Evolutionary conservation across 169 alveolate genomes (phyloP).

Genomic region (Eimeria maxima): DNA sequence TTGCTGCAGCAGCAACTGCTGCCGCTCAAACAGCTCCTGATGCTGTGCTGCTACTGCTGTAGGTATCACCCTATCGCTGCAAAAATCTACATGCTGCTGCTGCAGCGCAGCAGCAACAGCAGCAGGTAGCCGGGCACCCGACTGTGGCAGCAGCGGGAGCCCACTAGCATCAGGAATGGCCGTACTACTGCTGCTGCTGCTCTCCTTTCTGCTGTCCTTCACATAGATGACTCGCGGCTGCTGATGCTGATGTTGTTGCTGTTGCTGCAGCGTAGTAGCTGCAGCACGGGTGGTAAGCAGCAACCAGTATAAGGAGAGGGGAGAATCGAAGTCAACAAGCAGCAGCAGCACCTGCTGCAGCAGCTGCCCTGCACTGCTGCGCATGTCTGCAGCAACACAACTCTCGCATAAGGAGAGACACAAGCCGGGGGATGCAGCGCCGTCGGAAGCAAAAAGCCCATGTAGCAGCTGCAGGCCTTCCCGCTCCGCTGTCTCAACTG

Average conservation of each 20-base stretch:
- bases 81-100: slow-evolving; percentile 36
- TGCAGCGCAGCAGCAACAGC: slow-evolving; percentile 49
- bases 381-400: slow-evolving; percentile 73
- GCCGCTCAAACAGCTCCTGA: slow-evolving; percentile 45
- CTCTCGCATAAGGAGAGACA: slow-evolving; percentile 76
- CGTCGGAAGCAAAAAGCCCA: slow-evolving; percentile 50
- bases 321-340: slow-evolving; percentile 68
- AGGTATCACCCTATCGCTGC: slow-evolving; percentile 53
- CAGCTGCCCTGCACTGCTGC: slow-evolving; percentile 76
- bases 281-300: slow-evolving; percentile 67
- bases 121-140: slow-evolving; percentile 43
- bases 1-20: slow-evolving; percentile 22
- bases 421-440: slow-evolving; percentile 46
- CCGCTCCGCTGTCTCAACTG: background rate
- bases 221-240: slow-evolving; percentile 26
- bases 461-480: slow-evolving; percentile 24
- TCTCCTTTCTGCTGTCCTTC: background rate
- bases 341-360: slow-evolving; percentile 75
- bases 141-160: slow-evolving; percentile 61
- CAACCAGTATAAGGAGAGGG: slow-evolving; percentile 77
- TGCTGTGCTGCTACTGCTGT: slow-evolving; percentile 22
- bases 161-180: background rate
- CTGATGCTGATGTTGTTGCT: slow-evolving; percentile 14
- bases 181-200: slow-evolving; percentile 20
- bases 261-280: slow-evolving; percentile 46